phyloP scores from a whole-genome alignment of 2,329 filamentous ascomycete species.

The Ilyonectria sp. region DNA sequence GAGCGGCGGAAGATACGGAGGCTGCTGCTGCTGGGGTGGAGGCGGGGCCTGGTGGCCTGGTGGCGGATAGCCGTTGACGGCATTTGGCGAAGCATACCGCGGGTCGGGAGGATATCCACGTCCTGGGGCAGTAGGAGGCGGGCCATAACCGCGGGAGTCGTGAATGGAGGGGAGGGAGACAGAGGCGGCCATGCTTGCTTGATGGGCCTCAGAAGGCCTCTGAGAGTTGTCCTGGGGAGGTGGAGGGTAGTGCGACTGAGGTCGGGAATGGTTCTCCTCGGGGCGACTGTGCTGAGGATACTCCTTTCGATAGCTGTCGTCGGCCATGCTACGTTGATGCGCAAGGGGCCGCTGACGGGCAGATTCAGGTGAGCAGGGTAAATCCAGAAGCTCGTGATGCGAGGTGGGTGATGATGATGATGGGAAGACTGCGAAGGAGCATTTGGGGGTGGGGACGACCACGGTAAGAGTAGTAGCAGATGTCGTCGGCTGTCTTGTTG shows the following conservation, averaged over 20 bases:
- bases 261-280: constrained; percentile 61
- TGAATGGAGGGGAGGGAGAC: constrained; percentile 67
- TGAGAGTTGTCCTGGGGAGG: constrained; percentile 58
- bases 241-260: constrained; percentile 56
- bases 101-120: constrained; percentile 53
- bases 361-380: constrained; percentile 38
- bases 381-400: constrained; percentile 32
- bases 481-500: constrained; percentile 23
- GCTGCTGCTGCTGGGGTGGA: constrained; percentile 48
- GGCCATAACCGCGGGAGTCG: constrained; percentile 58
- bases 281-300: constrained; percentile 54
- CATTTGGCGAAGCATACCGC: constrained; percentile 61
- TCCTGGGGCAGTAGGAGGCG: constrained; percentile 50
- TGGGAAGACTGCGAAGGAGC: constrained; percentile 36
- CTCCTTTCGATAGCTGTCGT: constrained; percentile 57
- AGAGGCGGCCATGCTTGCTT: constrained; percentile 59
- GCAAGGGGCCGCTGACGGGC: constrained; percentile 46
- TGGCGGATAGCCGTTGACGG: constrained; percentile 64
- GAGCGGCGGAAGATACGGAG: constrained; percentile 56
- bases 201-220: constrained; percentile 49
- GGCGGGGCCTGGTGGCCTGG: constrained; percentile 45
- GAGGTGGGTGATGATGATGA: constrained; percentile 8
- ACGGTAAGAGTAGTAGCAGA: constrained; percentile 14
- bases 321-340: constrained; percentile 56
- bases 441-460: constrained; percentile 37